Conservation (phyloP, 1,284 basidiomycete species). For the Fistulina hepatica region DNA sequence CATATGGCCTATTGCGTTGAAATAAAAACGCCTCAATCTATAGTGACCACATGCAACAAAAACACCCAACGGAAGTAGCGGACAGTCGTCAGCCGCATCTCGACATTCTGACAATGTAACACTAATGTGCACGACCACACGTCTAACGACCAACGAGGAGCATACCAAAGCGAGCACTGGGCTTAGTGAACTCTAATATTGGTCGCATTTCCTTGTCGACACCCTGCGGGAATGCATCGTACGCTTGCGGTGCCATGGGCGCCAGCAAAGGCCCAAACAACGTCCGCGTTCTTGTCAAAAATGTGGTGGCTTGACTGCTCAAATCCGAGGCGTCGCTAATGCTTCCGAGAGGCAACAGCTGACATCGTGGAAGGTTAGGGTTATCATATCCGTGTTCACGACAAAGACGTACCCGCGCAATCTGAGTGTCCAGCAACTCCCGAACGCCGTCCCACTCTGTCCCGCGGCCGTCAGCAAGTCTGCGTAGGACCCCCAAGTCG, state of each 20-base stretch:
- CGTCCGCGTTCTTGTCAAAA: constrained; percentile 35
- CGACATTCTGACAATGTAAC: no score
- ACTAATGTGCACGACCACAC: no score
- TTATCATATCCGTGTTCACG: no score
- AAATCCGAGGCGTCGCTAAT: constrained; percentile 8
- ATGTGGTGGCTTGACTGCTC: constrained; percentile 22
- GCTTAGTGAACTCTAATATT: constrained; percentile 41
- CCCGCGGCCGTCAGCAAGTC: constrained; percentile 30
- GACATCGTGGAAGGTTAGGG: constrained; percentile 7
- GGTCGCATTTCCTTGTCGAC: constrained; percentile 36
- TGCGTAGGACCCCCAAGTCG: constrained; percentile 43
- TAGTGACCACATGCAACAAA: no score
- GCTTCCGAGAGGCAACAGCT: background rate
- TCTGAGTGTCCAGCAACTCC: constrained; percentile 21
- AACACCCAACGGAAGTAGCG: no score
- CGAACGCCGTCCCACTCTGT: constrained; percentile 24
- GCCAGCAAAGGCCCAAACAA: constrained; percentile 38
- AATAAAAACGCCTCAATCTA: no score
- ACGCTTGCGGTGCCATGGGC: constrained; percentile 31
- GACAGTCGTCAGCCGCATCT: no score
- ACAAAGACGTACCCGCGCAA: constrained; percentile 21
- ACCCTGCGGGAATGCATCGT: constrained; percentile 31
- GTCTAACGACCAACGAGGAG: constrained; percentile 28
- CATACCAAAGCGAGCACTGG: constrained; percentile 41
- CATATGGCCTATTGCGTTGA: no score